phyloP scores from a whole-genome alignment of 2,329 filamentous ascomycete genomes.

The Alternaria consortialis region DNA sequence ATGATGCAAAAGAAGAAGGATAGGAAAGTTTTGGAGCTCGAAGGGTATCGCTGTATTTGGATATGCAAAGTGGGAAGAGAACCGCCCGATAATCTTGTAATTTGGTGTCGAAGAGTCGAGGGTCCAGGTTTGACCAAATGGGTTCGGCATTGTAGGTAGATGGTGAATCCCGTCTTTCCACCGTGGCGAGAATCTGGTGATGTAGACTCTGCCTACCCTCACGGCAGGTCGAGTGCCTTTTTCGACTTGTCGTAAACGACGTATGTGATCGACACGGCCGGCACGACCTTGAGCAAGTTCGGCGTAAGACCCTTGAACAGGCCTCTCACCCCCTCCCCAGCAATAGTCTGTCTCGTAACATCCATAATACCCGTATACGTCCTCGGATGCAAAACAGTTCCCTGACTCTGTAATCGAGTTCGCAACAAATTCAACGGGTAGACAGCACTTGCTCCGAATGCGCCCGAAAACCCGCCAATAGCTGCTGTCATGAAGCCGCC shows the following conservation, averaged over 20 bases:
- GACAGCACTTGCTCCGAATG: conserved; percentile 90
- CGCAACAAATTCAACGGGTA: conserved; percentile 95
- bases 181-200: no score
- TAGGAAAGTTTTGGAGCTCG: conserved; percentile 5
- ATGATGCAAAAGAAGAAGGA: conserved; percentile 27
- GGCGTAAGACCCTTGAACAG: conserved; percentile 95
- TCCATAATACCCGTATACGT: conserved; percentile 93
- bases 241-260: conserved; percentile 56
- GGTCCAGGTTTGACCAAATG: neutral
- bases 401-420: conserved; percentile 91
- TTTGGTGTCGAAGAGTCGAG: neutral
- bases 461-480: conserved; percentile 90
- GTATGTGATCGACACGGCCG: conserved; percentile 82
- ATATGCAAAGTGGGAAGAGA: conserved; percentile 9
- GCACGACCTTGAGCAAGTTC: conserved; percentile 94
- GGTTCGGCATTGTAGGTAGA: neutral
- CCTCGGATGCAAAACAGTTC: conserved; percentile 86
- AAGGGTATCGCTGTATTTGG: conserved; percentile 13
- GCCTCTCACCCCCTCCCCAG: conserved; percentile 82
- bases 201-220: conserved; percentile 13
- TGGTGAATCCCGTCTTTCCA: neutral
- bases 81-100: neutral
- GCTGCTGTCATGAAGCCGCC: conserved; percentile 85
- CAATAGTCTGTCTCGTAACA: conserved; percentile 82
- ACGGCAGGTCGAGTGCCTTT: conserved; percentile 47